phyloP scores from a whole-genome alignment of 306 rosid species.

The Quercus berberidifolia region DNA sequence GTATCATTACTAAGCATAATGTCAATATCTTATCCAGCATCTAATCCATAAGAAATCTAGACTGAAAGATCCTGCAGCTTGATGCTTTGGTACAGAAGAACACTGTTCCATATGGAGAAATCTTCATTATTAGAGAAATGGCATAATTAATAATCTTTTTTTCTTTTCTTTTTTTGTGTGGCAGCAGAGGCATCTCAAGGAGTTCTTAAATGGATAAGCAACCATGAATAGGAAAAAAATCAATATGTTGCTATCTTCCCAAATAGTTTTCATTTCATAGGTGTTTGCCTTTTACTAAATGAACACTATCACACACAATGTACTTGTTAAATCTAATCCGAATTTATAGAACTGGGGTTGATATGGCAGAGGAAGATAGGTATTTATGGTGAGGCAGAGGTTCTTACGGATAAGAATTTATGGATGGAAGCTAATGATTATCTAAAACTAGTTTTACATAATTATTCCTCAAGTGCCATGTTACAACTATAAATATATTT shows the following conservation, averaged over 20 bases:
- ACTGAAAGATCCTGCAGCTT: background rate
- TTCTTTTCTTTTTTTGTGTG: too few relatives aligned
- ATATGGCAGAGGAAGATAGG: background rate
- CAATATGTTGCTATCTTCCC: background rate
- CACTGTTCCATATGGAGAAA: background rate
- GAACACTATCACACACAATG: background rate
- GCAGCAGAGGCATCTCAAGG: too few relatives aligned
- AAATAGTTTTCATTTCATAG: background rate
- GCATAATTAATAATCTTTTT: too few relatives aligned
- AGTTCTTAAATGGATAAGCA: background rate
- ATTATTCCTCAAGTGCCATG: background rate
- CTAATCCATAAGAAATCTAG: background rate
- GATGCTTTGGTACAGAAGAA: background rate
- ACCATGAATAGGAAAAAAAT: background rate
- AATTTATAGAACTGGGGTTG: background rate
- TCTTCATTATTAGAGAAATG: background rate
- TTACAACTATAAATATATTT: background rate
- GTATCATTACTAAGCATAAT: background rate
- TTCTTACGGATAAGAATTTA: background rate
- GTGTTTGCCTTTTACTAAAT: background rate
- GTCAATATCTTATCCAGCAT: background rate
- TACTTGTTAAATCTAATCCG: background rate
- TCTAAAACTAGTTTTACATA: background rate
- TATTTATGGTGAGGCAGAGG: background rate
- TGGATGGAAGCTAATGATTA: background rate